Evolutionary conservation across 768 basidiomycete genomes (phyloP).

Genomic region (Tremella fuciformis): DNA sequence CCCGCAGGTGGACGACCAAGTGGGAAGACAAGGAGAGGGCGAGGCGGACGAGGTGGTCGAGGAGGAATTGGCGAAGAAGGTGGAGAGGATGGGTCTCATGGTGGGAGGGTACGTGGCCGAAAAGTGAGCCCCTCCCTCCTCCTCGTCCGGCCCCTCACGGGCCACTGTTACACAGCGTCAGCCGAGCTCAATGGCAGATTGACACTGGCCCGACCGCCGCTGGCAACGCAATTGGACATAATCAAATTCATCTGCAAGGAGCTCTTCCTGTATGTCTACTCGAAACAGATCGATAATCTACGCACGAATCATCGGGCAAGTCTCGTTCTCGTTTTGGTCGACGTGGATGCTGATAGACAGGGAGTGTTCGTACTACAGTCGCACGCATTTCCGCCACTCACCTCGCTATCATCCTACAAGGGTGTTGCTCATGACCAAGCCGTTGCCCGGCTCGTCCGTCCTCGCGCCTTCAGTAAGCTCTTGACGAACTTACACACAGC

Average conservation of each 20-base stretch:
- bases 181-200: slow-evolving; percentile 57
- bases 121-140: slow-evolving; percentile 58
- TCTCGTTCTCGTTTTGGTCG: slow-evolving; percentile 12
- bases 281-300: slow-evolving; percentile 92
- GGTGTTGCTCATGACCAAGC: slow-evolving; percentile 66
- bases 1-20: slow-evolving; percentile 42
- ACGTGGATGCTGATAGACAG: slow-evolving; percentile 53
- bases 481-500: slow-evolving; percentile 55
- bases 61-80: slow-evolving; percentile 63
- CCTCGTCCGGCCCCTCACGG: too few species aligned
- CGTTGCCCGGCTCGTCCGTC: neutral
- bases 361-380: slow-evolving; percentile 93
- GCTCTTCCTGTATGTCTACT: slow-evolving; percentile 86
- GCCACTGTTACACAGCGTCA: neutral
- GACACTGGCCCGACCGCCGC: slow-evolving; percentile 69
- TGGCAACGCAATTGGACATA: slow-evolving; percentile 78
- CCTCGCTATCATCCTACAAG: slow-evolving; percentile 75
- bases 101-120: slow-evolving; percentile 84
- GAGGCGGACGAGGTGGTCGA: slow-evolving; percentile 66
- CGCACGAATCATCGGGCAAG: slow-evolving; percentile 88
- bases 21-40: slow-evolving; percentile 56
- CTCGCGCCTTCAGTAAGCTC: neutral
- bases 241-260: slow-evolving; percentile 97
- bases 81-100: slow-evolving; percentile 80
- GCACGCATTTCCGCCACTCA: slow-evolving; percentile 79